Percentiles rank a stretch among this genome's conserved stretches.
These are phyloP conservation scores for Phytophthora capsici DNA, from an alignment of 352 stramenopile genomes.

Conservation along the genomic window DNA sequence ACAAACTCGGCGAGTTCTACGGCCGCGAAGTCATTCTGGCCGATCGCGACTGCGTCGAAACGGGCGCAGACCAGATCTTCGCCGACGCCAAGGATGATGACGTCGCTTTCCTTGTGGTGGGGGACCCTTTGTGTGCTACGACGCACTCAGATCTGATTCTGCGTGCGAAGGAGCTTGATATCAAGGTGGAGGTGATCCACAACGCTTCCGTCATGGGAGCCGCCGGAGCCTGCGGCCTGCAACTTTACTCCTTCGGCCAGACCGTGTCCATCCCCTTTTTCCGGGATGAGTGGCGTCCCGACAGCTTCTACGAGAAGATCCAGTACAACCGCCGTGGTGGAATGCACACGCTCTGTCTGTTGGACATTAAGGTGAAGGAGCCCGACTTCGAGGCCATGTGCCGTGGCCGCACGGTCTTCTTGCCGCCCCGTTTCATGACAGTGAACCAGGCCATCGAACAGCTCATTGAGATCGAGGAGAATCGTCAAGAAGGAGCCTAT, in stretches of 20 bases:
- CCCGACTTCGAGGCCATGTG: slow-evolving; percentile 98
- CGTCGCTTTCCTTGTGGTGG: slow-evolving; percentile 98
- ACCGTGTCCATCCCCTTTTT: slow-evolving; percentile 99
- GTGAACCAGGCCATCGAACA: slow-evolving; percentile 96
- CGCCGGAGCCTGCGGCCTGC: slow-evolving; percentile 94
- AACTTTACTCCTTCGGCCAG: slow-evolving; percentile 99
- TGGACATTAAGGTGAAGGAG: slow-evolving; percentile 99
- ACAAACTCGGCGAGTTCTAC: slow-evolving; percentile 94
- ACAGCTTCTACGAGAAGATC: slow-evolving; percentile 99
- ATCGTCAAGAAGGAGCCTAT: slow-evolving; percentile 90
- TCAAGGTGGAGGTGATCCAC: slow-evolving; percentile 97
- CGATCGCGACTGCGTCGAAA: slow-evolving; percentile 97
- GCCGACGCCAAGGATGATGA: slow-evolving; percentile 90
- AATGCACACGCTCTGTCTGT: slow-evolving; percentile 98
- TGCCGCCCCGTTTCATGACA: slow-evolving; percentile 98
- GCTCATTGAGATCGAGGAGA: slow-evolving; percentile 95
- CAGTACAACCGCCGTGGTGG: slow-evolving; percentile 95
- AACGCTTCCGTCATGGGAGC: slow-evolving; percentile 99
- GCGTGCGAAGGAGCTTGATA: slow-evolving; percentile 92
- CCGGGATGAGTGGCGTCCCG: slow-evolving; percentile 94
- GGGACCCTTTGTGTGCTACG: slow-evolving; percentile 97
- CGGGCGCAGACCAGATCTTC: slow-evolving; percentile 96
- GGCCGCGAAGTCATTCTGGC: slow-evolving; percentile 88
- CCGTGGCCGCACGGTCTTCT: slow-evolving; percentile 91
- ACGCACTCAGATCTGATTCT: slow-evolving; percentile 99